A percentile compares a stretch with the other conserved stretches of the same genome.
Evolutionary conservation across 345 rosid species (phyloP).

Genomic region (Clausena lansium): DNA sequence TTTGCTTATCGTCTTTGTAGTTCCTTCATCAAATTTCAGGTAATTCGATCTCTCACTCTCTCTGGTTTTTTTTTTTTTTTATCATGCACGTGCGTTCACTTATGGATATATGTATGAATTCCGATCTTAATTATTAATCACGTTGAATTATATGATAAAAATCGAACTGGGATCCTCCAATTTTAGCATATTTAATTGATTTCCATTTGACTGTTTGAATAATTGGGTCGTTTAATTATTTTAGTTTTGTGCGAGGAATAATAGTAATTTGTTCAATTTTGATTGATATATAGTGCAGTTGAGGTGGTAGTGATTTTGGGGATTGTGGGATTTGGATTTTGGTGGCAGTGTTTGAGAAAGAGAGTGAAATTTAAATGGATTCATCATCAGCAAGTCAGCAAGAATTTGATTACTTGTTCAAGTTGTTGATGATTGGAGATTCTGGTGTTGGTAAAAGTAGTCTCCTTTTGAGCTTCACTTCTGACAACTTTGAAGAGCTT

Average conservation of each 20-base stretch:
- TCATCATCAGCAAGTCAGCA: constrained; percentile 23
- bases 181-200: background rate
- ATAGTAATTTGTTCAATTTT: background rate
- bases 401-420: constrained; percentile 41
- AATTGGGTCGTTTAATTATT: background rate
- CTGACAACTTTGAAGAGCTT: constrained; percentile 37
- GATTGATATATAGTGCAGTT: background rate
- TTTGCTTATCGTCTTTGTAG: background rate
- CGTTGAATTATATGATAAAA: background rate
- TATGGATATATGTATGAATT: background rate
- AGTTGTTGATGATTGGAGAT: constrained; percentile 56
- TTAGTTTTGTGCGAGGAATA: background rate
- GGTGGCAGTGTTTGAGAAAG: background rate
- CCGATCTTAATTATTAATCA: background rate
- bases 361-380: constrained; percentile 23
- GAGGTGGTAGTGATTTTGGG: background rate
- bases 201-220: background rate
- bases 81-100: background rate
- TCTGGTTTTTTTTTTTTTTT: background rate
- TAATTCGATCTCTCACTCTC: background rate
- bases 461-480: constrained; percentile 49
- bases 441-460: constrained; percentile 58
- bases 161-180: background rate
- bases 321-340: background rate
- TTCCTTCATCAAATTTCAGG: background rate